Base-by-base conservation (phyloP, 257 asterid genomes). In the Lantana camara region DNA sequence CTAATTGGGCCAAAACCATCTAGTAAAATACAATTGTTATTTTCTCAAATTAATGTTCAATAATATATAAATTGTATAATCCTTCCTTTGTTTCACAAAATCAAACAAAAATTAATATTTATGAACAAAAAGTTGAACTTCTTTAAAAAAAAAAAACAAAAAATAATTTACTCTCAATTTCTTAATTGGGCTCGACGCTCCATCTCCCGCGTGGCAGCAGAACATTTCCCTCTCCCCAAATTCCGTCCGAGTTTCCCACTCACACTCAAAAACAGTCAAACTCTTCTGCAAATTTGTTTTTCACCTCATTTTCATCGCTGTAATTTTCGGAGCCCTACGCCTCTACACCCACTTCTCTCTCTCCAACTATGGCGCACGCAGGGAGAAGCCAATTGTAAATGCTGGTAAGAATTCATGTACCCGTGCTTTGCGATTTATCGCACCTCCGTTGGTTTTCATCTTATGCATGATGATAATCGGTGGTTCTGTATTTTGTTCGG, bases 381-480 rank as follows among this genome's bases (percentile, higher is more conserved):
- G n/a, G n/a, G n/a, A 40, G 27, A 55, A 16, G 75, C 72, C 46
- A 50, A n/a, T 64, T 46, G 21, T 5, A 20, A 54, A 24, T 34
- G 68, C 55, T 35, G 77, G 80, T 70, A 55, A 56, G 59, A 17
- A 45, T 21, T 45, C 3, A 49, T 48, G 7, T 21, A 35, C 3
- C 1, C 19, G 2, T 40, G 22, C 35, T n/a, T 49, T 42, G 1
- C 24, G n/a, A 52, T 13, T 50, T 67, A 50, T 64, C 15, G 44
- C 45, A 21, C 3, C 41, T 17, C 17, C 24, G 22, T 9, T 1
- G 53, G 13, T 16, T 23, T 22, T 35, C 45, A 17, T 27, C 19
- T 19, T 49, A 61, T 67, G 73, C 73, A 66, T 67, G 73, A 35
- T 63, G 53, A 53, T 46, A 53, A 19, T 35, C 60, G 22, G 50